These are phyloP conservation scores for Corymbia calophylla DNA, from an alignment of 441 rosid species.

Conservation along the genomic window DNA sequence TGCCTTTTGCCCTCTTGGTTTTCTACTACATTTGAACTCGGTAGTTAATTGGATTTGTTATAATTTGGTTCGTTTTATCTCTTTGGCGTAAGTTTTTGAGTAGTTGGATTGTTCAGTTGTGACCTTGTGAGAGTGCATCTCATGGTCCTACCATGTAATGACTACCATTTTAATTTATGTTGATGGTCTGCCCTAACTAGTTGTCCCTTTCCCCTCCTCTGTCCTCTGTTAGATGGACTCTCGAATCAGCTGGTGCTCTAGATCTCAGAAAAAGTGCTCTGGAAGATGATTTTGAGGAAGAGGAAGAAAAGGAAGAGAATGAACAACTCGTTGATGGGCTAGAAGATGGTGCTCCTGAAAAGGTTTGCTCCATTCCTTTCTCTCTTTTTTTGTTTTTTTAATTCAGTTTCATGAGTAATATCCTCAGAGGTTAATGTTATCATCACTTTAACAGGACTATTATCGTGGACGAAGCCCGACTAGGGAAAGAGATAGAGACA, in stretches of 20 bases:
- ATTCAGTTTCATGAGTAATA: neutral
- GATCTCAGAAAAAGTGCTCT: conserved; percentile 85
- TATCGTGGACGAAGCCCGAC: conserved; percentile 69
- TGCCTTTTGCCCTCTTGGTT: neutral
- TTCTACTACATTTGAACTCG: neutral
- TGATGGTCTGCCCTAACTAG: neutral
- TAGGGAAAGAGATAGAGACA: conserved; percentile 76
- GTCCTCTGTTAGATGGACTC: conserved; percentile 51
- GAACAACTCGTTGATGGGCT: conserved; percentile 50
- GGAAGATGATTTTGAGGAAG: conserved; percentile 98
- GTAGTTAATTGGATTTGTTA: neutral
- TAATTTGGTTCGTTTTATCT: neutral
- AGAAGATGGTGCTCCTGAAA: conserved; percentile 50
- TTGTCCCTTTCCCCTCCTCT: neutral
- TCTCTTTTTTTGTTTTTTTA: neutral
- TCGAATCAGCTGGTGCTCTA: conserved; percentile 58
- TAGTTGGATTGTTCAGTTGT: neutral
- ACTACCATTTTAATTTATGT: neutral
- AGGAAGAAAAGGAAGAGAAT: conserved; percentile 87
- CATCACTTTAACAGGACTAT: conserved; percentile 45
- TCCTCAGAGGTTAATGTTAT: neutral
- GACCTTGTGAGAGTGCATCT: neutral
- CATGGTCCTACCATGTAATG: neutral
- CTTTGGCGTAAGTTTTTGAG: neutral
- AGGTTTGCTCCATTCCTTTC: conserved; percentile 28